Evolutionary conservation across 495 filamentous ascomycete species (phyloP).

Genomic region (Durotheca rogersii): DNA sequence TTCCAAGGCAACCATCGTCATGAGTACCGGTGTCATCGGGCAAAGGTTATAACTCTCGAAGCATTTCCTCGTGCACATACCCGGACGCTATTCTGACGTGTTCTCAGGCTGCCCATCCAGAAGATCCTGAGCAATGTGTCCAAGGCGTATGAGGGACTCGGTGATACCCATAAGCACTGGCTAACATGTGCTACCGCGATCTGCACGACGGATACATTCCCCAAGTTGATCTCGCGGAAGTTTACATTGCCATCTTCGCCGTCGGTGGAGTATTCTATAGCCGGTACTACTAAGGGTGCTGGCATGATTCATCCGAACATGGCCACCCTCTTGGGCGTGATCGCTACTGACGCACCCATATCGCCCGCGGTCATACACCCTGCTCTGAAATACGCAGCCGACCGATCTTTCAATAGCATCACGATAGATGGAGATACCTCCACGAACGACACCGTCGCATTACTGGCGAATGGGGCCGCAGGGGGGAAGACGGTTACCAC

Average conservation of each 20-base stretch:
- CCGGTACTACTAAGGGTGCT: slow-evolving; percentile 96
- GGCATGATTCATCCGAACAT: slow-evolving; percentile 99
- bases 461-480: slow-evolving; percentile 92
- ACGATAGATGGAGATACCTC: slow-evolving; percentile 94
- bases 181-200: slow-evolving; percentile 85
- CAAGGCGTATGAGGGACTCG: slow-evolving; percentile 65
- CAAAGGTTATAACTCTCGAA: slow-evolving; percentile 63
- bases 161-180: slow-evolving; percentile 80
- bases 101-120: slow-evolving; percentile 72
- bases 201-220: slow-evolving; percentile 98
- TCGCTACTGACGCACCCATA: slow-evolving; percentile 91
- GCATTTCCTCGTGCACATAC: background rate
- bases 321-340: slow-evolving; percentile 91
- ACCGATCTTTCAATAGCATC: slow-evolving; percentile 93
- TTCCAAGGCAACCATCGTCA: slow-evolving; percentile 75
- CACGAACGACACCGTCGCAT: slow-evolving; percentile 93
- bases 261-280: slow-evolving; percentile 72
- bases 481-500: slow-evolving; percentile 66
- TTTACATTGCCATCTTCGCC: slow-evolving; percentile 86
- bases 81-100: slow-evolving; percentile 2
- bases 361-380: slow-evolving; percentile 63
- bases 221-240: slow-evolving; percentile 83
- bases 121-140: slow-evolving; percentile 87
- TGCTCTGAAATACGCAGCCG: slow-evolving; percentile 72
- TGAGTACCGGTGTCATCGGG: slow-evolving; percentile 98